These are phyloP conservation scores for Moniliella sp. DNA, from an alignment of 1,284 basidiomycete genomes.

Conservation along the genomic window DNA sequence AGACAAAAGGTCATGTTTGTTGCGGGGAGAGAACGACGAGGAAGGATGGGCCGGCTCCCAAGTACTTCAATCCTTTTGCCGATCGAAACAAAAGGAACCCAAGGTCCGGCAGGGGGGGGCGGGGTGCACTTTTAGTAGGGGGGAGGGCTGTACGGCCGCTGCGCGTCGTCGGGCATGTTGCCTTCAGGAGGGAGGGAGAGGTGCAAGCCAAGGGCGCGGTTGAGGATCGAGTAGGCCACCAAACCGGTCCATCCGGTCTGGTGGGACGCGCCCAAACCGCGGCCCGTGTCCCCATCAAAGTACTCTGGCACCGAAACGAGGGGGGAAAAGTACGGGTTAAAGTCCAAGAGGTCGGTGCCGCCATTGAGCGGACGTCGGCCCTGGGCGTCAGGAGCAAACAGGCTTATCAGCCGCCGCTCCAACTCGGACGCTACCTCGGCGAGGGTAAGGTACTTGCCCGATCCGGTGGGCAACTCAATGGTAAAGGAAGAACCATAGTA, in stretches of 20 bases:
- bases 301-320: constrained; percentile 93
- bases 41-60: too few relatives aligned
- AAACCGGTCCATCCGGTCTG: constrained; percentile 69
- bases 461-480: constrained; percentile 82
- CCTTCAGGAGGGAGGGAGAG: too few relatives aligned
- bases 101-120: too few relatives aligned
- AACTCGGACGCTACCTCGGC: constrained; percentile 81
- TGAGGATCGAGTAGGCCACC: constrained; percentile 39
- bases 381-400: constrained; percentile 58
- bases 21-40: too few relatives aligned
- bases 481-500: constrained; percentile 26
- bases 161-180: too few relatives aligned
- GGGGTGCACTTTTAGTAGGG: too few relatives aligned
- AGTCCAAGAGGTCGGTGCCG: constrained; percentile 47
- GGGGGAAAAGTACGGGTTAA: too few relatives aligned
- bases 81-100: too few relatives aligned
- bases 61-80: too few relatives aligned
- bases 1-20: too few relatives aligned
- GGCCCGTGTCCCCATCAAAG: constrained; percentile 79
- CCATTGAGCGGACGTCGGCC: neutral
- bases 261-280: constrained; percentile 67
- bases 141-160: too few relatives aligned
- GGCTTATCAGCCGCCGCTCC: constrained; percentile 85
- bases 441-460: constrained; percentile 78
- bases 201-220: too few relatives aligned